Evolutionary conservation across 1,284 basidiomycete genomes (phyloP), one percentile per base, ranked within the genome.

Genomic region (Ceratobasidium papillatum): DNA sequence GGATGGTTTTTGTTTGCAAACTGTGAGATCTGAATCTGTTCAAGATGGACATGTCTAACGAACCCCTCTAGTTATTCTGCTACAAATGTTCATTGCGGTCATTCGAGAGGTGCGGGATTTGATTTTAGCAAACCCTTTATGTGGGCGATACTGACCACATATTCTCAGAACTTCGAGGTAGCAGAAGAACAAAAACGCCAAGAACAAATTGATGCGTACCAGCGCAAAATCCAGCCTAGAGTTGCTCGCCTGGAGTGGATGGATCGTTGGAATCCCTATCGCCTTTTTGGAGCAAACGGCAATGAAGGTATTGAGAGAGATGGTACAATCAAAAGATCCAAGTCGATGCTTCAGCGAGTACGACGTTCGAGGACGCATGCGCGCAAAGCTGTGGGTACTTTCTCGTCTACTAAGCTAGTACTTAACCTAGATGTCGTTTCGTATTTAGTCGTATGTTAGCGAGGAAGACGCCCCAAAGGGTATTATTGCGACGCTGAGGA

Each of bases 1-100:
- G 88, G 87, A 4, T 99, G 97, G 97, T 89, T 98, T 84, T 84
- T 98, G 63, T 96, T 99, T 78, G 91, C 94, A 0, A 97, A 97
- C 81, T 97, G 94, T 95, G 77, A 81, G 94, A 84, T 19, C 74
- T 59, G 22, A 58, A 75, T 75, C 56, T 43, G 59, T 14, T 56
- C 27, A 52, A 25, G 19, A 32, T 36, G 22, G 17, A 4, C 36
- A 30, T n/a, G 25, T 52, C n/a, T 71, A 30, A 64, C 78, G 27
- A 66, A 71, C 68, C 11, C 11, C 69, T 43, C 25, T 43, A 95
- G 95, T 96, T 84, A 95, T 98, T 79, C 86, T 99, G n/a, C 82
- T 98, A 74, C 96, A 98, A 80, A 94, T 99, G 91, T 98, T 99
- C 85, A 96, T 99, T 80, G 97, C 96, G 43, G 96, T 99, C 69